These are phyloP conservation scores for Leishmania amazonensis DNA, from an alignment of 208 protist species.

Conservation along the genomic window DNA sequence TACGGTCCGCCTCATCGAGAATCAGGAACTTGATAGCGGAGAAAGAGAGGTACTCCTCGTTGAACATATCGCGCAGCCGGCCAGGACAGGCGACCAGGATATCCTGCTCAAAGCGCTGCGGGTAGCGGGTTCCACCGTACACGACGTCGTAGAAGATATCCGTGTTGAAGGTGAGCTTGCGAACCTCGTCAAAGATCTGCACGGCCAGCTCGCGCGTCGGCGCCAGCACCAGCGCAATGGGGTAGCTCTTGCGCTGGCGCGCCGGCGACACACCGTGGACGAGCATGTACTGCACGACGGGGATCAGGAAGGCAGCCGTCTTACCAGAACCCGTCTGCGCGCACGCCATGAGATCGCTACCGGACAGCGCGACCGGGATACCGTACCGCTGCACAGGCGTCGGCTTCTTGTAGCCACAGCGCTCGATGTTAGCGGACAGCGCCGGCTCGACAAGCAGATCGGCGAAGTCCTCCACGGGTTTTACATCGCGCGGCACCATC, in stretches of 20 bases:
- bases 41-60: constrained; percentile 84
- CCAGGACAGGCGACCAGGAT: constrained; percentile 94
- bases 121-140: constrained; percentile 97
- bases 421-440: constrained; percentile 94
- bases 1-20: constrained; percentile 98
- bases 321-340: constrained; percentile 99
- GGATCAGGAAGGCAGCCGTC: constrained; percentile 98
- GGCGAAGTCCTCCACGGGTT: constrained; percentile 75
- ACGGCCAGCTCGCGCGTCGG: constrained; percentile 96
- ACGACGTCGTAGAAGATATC: constrained; percentile 94
- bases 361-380: constrained; percentile 93
- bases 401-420: constrained; percentile 95
- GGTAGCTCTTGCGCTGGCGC: constrained; percentile 49
- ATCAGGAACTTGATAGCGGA: constrained; percentile 93
- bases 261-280: constrained; percentile 80
- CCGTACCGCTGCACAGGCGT: constrained; percentile 98
- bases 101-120: constrained; percentile 95
- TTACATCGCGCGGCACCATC: constrained; percentile 78
- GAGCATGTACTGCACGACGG: constrained; percentile 96
- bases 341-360: constrained; percentile 98
- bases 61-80: constrained; percentile 89
- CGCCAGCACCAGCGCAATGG: constrained; percentile 92
- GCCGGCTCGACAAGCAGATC: constrained; percentile 87
- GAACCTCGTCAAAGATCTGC: constrained; percentile 97
- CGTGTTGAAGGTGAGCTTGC: constrained; percentile 95